Base-by-base conservation (phyloP, 768 basidiomycete species). In the Lactarius psammicola region DNA sequence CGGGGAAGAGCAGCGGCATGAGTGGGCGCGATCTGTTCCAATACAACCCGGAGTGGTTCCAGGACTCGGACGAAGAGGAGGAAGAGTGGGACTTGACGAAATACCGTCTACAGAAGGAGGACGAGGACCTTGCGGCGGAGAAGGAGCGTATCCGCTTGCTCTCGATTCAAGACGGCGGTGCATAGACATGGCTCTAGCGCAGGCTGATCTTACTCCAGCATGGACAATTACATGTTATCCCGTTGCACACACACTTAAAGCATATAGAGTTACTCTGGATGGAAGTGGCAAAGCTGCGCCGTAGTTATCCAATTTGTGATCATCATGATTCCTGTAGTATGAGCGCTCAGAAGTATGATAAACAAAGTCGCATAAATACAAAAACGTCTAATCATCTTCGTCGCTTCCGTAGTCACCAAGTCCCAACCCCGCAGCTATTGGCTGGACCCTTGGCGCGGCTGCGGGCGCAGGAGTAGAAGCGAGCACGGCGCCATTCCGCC, bases 1-100 rank as follows among this genome's bases (percentile, higher is more conserved):
- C 95, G 3, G 96, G 95, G 65, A 98, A 98, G 85, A 87, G 80
- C 74, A 83, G 78, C 38, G 97, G 97, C 56, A 94, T 99, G 94
- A 93, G 90, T 65, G 97, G 97, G 59, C 84, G 94, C 77, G 97
- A 98, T 78, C 79, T 99, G 90, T 96, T 97, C 84, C 89, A 92
- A 78, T 96, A 92, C 85, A 95, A 95, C 76, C 90, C 94, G 20
- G 92, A 94, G 72, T 94, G 92, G 90, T 95, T 94, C 79, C 85
- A 88, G 69, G 94, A 94, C 71, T 84, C 88, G 59, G 85, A 84
- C 31, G 85, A 80, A 3, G 80, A 72, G 23, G 81, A 79, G 28
- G 81, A 81, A 9, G 82, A 81, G 15, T 84, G 80, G 80, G 83
- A 84, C 68, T 59, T 83, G 30, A 71, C 75, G 23, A 80, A 82